phyloP scores from a whole-genome alignment of 805 yeast genomes.

The Jamesozyma piceae region DNA sequence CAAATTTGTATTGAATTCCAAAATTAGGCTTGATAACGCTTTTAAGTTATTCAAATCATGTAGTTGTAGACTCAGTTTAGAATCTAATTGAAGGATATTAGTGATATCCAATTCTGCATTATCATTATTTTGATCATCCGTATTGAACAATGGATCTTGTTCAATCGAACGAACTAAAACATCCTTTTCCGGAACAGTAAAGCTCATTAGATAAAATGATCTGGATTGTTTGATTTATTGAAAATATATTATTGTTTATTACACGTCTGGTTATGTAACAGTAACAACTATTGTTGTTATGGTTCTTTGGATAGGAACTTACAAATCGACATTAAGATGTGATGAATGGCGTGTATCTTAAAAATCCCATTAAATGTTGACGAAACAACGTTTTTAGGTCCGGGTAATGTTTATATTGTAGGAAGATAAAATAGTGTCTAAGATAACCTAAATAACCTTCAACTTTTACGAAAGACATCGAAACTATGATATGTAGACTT shows the following conservation, averaged over 20 bases:
- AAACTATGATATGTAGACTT: too few relatives aligned
- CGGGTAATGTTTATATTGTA: too few relatives aligned
- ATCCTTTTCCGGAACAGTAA: constrained; percentile 1
- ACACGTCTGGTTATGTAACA: too few relatives aligned
- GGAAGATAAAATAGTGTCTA: too few relatives aligned
- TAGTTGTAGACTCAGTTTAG: constrained; percentile 13
- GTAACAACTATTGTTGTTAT: too few relatives aligned
- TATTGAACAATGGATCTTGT: constrained; percentile 4
- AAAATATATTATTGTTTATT: background rate
- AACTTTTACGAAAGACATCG: too few relatives aligned
- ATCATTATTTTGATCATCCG: background rate
- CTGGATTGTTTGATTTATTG: background rate
- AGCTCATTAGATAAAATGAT: background rate
- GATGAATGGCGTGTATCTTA: too few relatives aligned
- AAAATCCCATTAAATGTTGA: too few relatives aligned
- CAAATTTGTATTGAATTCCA: constrained; percentile 25
- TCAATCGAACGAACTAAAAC: constrained; percentile 1
- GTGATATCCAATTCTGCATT: background rate
- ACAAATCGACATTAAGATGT: too few relatives aligned
- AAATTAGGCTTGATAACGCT: constrained; percentile 15
- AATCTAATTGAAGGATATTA: constrained; percentile 11
- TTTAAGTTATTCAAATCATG: constrained; percentile 15
- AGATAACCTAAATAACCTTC: too few relatives aligned
- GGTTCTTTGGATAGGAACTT: too few relatives aligned
- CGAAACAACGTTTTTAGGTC: too few relatives aligned